These are phyloP conservation scores for Boletus reticuloceps DNA, from an alignment of 768 basidiomycete species.

Conservation along the genomic window DNA sequence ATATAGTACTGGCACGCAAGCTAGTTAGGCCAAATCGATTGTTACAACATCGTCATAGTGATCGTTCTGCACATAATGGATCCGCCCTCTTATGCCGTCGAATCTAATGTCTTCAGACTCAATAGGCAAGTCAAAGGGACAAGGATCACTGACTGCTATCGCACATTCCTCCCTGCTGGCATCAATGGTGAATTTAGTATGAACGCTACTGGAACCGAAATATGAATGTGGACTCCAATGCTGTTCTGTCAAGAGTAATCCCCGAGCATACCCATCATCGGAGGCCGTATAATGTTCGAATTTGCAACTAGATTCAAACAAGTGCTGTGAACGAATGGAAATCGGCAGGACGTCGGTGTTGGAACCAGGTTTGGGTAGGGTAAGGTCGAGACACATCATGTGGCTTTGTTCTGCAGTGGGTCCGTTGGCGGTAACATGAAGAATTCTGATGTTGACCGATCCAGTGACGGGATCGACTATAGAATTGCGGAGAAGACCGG, in stretches of 20 bases:
- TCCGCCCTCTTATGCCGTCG: too few species aligned
- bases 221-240: too few species aligned
- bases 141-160: not conserved
- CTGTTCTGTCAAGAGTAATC: not conserved
- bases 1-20: too few species aligned
- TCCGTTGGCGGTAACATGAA: not conserved
- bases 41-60: too few species aligned
- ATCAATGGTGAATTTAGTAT: not conserved
- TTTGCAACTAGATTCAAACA: not conserved
- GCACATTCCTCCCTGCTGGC: not conserved
- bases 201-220: not conserved
- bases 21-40: too few species aligned
- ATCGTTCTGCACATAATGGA: too few species aligned
- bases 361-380: not conserved
- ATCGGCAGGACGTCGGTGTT: not conserved
- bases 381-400: not conserved
- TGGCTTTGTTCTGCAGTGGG: not conserved
- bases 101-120: too few species aligned
- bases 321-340: not conserved
- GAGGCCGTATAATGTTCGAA: not conserved
- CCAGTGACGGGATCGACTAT: not conserved
- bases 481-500: not conserved
- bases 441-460: not conserved
- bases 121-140: not conserved
- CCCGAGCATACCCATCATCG: not conserved